These are phyloP conservation scores for Irpex sp. DNA, from an alignment of 1,284 basidiomycete genomes.

Conservation along the genomic window DNA sequence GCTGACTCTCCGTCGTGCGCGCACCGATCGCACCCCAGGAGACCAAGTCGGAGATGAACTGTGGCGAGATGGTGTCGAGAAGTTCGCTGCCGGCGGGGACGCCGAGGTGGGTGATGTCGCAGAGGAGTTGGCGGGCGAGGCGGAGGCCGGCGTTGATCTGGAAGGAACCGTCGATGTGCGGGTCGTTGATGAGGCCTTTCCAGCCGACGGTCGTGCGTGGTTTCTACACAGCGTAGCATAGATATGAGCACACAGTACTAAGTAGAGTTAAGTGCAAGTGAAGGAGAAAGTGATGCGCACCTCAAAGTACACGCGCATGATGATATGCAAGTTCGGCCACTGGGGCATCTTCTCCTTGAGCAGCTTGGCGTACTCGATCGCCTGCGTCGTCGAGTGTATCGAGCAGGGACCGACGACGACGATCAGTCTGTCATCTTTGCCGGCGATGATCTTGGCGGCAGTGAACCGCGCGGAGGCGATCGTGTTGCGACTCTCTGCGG, in stretches of 20 bases:
- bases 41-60: conserved; percentile 76
- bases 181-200: conserved; percentile 90
- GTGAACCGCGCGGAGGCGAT: conserved; percentile 77
- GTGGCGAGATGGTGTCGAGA: conserved; percentile 89
- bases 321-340: conserved; percentile 79
- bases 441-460: conserved; percentile 74
- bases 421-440: conserved; percentile 79
- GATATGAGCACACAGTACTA: no score
- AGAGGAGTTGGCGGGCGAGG: conserved; percentile 82
- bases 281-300: conserved; percentile 37
- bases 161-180: conserved; percentile 90
- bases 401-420: conserved; percentile 96
- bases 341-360: conserved; percentile 66
- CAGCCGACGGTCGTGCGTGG: conserved; percentile 85
- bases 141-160: conserved; percentile 96
- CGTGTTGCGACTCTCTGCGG: conserved; percentile 53
- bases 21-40: conserved; percentile 99
- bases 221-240: conserved; percentile 41
- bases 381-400: conserved; percentile 87
- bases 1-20: conserved; percentile 90
- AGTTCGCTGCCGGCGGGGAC: conserved; percentile 94
- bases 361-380: conserved; percentile 82
- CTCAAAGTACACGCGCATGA: conserved; percentile 93
- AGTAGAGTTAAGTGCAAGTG: not conserved
- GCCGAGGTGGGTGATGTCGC: conserved; percentile 84